Evolutionary conservation across 139 green algal species (phyloP), one percentile per base, ranked within the genome.

Genomic region (Chlamydomonas incerta): DNA sequence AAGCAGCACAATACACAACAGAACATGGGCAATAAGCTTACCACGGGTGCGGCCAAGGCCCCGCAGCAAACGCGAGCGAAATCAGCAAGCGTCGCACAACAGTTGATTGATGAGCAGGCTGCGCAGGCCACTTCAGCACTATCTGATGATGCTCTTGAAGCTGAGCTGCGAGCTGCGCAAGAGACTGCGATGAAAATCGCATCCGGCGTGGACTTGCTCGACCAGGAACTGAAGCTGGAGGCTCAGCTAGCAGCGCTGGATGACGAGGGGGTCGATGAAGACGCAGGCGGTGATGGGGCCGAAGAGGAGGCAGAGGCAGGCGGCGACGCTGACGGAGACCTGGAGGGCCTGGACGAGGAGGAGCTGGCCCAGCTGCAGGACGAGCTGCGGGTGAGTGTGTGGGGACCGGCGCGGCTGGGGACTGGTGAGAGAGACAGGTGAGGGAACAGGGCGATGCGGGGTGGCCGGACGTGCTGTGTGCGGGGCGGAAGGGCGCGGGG

Each of bases 281-380:
- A 57, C 1, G 67, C 37, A 17, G 63, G 14, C 2, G n/a, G 26
- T 0, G 67, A 0, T 10, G 67, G 2, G 4, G 33, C 14, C 2
- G 33, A 15, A 1, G 67, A 34, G 26, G 58, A n/a, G 29, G 71
- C 10, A 29, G 58, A 18, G 46, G 57, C 0, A 0, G 26, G 58
- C 3, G 79, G 18, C 26, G 79, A 67, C 20, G 31, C 41, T 34
- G 74, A 70, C 9, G 17, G 31, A 0, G 79, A 75, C 24, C 20
- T 85, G 46, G 66, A 75, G 34, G 71, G 47, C 2, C 20, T 85
- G 31, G 65, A 68, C 46, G 11, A 66, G 21, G 79, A 85, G 20
- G 79, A 85, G 47, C n/a, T 85, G 31, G 79, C 65, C 11, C 66
- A 68, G 66, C 79, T 85, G 20, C 47, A 85, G 79, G 79, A 50